Evolutionary conservation across 306 rosid genomes (phyloP).

Genomic region (Castanea sativa): DNA sequence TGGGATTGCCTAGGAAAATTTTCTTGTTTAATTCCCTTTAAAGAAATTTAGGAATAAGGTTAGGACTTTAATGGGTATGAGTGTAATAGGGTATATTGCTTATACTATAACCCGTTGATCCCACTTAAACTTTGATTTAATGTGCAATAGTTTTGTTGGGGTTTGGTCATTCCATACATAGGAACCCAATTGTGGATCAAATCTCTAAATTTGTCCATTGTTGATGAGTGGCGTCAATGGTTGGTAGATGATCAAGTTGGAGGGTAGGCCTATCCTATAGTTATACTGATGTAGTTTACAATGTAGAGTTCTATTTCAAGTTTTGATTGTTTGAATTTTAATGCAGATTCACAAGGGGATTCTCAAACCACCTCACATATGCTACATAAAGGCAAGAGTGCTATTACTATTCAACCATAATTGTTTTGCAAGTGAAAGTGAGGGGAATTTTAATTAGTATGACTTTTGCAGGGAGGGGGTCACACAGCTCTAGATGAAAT

Average conservation of each 20-base stretch:
- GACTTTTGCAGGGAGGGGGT: slow-evolving; percentile 18
- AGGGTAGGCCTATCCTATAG: slow-evolving; percentile 24
- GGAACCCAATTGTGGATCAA: slow-evolving; percentile 58
- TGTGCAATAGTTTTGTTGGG: not conserved
- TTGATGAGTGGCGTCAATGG: slow-evolving; percentile 52
- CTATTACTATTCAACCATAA: not conserved
- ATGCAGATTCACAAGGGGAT: slow-evolving; percentile 16
- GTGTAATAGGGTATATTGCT: not conserved
- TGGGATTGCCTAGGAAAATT: no score
- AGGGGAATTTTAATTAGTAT: not conserved
- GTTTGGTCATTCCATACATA: slow-evolving; percentile 18
- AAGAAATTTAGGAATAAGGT: not conserved
- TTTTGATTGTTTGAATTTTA: not conserved
- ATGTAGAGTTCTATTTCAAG: not conserved
- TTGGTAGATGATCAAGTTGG: slow-evolving; percentile 35
- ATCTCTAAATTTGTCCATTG: slow-evolving; percentile 40
- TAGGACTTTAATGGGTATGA: not conserved
- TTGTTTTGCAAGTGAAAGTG: not conserved
- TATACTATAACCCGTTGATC: not conserved
- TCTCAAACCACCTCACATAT: slow-evolving; percentile 41
- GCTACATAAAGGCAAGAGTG: slow-evolving; percentile 42
- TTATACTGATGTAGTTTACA: no score
- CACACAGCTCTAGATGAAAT: slow-evolving; percentile 26
- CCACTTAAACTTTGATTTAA: not conserved
- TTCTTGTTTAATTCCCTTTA: no score